Base-by-base conservation (phyloP, 75 land plant genomes). In the Picea glauca region DNA sequence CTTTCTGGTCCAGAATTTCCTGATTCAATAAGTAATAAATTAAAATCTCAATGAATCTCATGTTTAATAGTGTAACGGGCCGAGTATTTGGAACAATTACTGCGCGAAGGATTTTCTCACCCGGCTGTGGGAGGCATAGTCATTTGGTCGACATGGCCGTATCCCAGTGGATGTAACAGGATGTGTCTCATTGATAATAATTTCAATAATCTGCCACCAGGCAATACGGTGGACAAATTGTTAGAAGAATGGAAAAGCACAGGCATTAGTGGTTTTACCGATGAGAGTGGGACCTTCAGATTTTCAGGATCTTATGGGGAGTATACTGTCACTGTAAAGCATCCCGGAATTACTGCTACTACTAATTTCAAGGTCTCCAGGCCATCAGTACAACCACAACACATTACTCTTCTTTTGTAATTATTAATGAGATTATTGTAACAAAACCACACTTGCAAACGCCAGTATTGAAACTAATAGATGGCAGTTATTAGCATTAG, bases 151-250 rank as follows among this genome's bases (percentile, higher is more conserved):
- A 84, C 75, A 13, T 80, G 9, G 43, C 5, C 75, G 74, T 74
- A 70, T 58, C 84, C 88, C 1, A 2, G 58, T 4, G 91, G 93
- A 5, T 94, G 98, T 50, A 90, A 92, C 76, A 88, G 86, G 73
- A 94, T 92, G 98, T 94, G 95, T 77, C 81, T 94, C 26, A 92
- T 95, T 0, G 90, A 93, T 56, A 58, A 80, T 17, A 78, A 89
- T 59, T 80, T 94, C 13, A 76, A 76, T 0, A 94, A 93, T 80
- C 84, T 94, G 23, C 93, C 98, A 0, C 82, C 95, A 12, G 93
- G 95, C 3, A 86, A 92, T 60, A 81, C 78, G 21, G 89, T 94
- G 7, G 95, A 94, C 78, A 81, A 74, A 76, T 88, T 94, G 67
- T 58, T 94, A n/a, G n/a, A 81, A 31, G 92, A 94, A 32, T 90